Base-by-base conservation (phyloP, 805 yeast genomes). In the Lipomyces kockii region DNA sequence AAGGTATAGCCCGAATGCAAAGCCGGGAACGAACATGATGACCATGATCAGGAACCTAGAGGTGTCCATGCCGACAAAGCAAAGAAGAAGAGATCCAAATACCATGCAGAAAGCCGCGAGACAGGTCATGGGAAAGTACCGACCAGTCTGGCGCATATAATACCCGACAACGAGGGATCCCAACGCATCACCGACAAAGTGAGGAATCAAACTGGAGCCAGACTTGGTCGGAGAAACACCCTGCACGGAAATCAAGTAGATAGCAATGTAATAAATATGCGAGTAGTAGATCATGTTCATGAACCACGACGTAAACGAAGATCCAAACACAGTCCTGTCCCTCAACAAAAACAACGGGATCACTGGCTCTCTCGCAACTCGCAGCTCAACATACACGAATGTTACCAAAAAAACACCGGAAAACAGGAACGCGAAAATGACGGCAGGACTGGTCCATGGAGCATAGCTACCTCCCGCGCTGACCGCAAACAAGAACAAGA, bases 221-320 rank as follows among this genome's bases (percentile, higher is more conserved):
- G 85, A 83, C 68, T 84, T 78, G 6, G 89, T 83, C 2, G 91
- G 84, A 4, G 84, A 74, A 37, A 85, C 76, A 11, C 81, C 82
- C 70, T 82, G 76, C 1, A 87, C 89, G 0, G 90, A 78, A 17
- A 84, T 79, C 77, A 84, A 86, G 74, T 82, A 89, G n/a, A 91
- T 81, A 1, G 97, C 97, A 5, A 87, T 81, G 77, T 87, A 90
- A 78, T 83, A 91, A 62, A 91, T 75, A 71, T 83, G 82, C 1
- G 91, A 79, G 75, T 84, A 89, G 25, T 85, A 83, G 0, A 86
- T 82, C 89, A 90, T 90, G 7, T 90, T 86, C 77, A 83, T 81
- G 74, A 90, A 88, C 87, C 90, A 87, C 75, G 88, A 88, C 56
- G 89, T 83, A 65, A 90, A 79, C 0, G 91, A 86, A 0, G 91